Percentiles rank a stretch among this genome's conserved stretches.
Conservation (phyloP, 164 flowering plant genomes). For the Magnolia sinica region DNA sequence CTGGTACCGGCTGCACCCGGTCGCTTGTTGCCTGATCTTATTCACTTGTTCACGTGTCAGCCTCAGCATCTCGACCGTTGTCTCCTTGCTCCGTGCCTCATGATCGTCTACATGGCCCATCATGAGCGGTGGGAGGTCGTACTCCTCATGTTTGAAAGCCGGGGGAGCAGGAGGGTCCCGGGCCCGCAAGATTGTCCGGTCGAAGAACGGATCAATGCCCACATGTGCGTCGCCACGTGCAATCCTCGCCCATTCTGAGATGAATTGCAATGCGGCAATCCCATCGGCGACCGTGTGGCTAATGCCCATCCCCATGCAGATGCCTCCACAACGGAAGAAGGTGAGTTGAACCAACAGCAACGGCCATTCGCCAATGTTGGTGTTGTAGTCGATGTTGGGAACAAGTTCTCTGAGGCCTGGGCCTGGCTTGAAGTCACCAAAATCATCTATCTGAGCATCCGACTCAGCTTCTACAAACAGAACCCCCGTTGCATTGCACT, state of each 20-base stretch:
- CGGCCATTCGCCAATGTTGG: conserved; percentile 33
- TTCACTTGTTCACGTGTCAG: conserved; percentile 31
- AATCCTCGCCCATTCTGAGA: conserved; percentile 43
- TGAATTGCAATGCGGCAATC: conserved; percentile 34
- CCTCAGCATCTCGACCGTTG: conserved; percentile 23
- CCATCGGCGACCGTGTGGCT: conserved; percentile 49
- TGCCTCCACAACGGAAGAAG: conserved; percentile 39
- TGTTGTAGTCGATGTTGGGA: conserved; percentile 34
- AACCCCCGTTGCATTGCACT: conserved; percentile 43
- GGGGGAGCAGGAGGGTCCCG: conserved; percentile 19
- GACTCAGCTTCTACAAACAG: conserved; percentile 37
- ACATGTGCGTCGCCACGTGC: conserved; percentile 28
- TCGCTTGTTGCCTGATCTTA: conserved; percentile 32
- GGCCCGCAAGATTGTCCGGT: conserved; percentile 23
- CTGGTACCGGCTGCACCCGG: conserved; percentile 33
- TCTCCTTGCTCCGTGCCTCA: conserved; percentile 26
- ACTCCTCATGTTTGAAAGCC: conserved; percentile 22
- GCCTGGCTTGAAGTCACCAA: conserved; percentile 27
- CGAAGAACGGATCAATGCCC: conserved; percentile 25
- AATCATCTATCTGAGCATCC: conserved; percentile 21
- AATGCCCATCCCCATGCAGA: conserved; percentile 24
- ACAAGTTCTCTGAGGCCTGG: conserved; percentile 21
- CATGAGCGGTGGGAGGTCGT: conserved; percentile 27
- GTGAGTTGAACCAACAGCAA: conserved; percentile 41
- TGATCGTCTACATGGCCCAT: conserved; percentile 18